Evolutionary conservation across 768 basidiomycete species (phyloP), one percentile per base, ranked within the genome.

Genomic region (Trametes cingulata): DNA sequence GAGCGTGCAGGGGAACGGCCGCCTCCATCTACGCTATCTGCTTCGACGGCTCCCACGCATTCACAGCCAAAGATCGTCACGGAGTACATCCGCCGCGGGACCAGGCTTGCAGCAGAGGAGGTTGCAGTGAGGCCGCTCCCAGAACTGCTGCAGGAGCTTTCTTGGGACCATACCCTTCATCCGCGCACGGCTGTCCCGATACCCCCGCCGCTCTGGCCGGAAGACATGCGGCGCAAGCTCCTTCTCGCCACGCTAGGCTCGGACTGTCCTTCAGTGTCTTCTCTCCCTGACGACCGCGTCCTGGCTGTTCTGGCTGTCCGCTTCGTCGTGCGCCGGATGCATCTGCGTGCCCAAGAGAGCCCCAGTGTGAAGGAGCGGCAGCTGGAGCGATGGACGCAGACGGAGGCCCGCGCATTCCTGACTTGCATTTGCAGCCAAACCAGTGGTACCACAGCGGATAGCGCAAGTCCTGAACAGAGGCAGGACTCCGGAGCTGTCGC

Each of bases 81-180:
- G 6, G 90, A 92, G 63, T 87, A 90, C 61, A 69, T 89, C 45
- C 83, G 91, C 37, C 84, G 87, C 14, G 91, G 90, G 17, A 82
- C 83, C 2, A 79, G 88, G 50, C 76, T 91, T 61, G 81, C 81
- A 6, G 66, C 80, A 15, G 88, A 91, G 65, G 74, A 76, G 15
- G 77, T 90, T n/a, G 57, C 49, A 0, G 83, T 90, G 3, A 77
- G 75, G 17, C 67, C 82, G 12, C 66, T 91, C 14, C 59, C 73
- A 40, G 76, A 79, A 12, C 70, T 90, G 17, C 71, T 88, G 19
- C 63, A 69, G n/a, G 73, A 75, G 41, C 51, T 66, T 22, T 60
- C 59, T 36, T 29, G 68, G 8, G 36, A 56, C 14, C 24, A 35
- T 24, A 58, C 56, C 17, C n/a, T 47, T 20, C 14, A 49, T 60